Percentiles rank a stretch among this genome's conserved stretches.
These are phyloP conservation scores for Amanita phalloides DNA, from an alignment of 768 basidiomycete genomes.

Conservation along the genomic window DNA sequence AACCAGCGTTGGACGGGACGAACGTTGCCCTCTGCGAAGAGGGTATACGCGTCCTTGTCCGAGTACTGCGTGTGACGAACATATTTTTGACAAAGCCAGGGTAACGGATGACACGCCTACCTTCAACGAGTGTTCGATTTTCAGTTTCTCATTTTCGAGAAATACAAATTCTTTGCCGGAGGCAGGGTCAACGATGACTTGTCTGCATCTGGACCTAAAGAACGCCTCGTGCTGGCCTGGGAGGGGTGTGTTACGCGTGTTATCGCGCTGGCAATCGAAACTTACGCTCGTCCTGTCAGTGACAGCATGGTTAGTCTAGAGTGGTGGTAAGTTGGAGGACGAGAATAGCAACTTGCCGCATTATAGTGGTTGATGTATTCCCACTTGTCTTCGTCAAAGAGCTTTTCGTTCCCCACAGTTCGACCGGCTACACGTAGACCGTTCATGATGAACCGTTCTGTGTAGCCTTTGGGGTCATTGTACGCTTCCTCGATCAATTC, in stretches of 20 bases:
- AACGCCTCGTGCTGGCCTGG: slow-evolving; percentile 79
- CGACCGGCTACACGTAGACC: slow-evolving; percentile 62
- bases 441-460: slow-evolving; percentile 77
- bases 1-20: slow-evolving; percentile 82
- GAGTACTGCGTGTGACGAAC: slow-evolving; percentile 51
- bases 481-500: slow-evolving; percentile 76
- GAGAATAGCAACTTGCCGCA: slow-evolving; percentile 20
- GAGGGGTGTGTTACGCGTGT: background rate
- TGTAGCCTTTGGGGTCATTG: slow-evolving; percentile 69
- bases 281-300: slow-evolving; percentile 19
- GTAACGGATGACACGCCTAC: slow-evolving; percentile 23
- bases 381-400: slow-evolving; percentile 66
- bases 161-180: slow-evolving; percentile 39
- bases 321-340: background rate
- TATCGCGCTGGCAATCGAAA: background rate
- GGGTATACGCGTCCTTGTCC: slow-evolving; percentile 47
- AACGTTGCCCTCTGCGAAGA: slow-evolving; percentile 72
- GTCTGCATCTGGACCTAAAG: slow-evolving; percentile 54
- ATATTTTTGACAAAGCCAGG: background rate
- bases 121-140: slow-evolving; percentile 86
- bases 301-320: background rate
- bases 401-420: slow-evolving; percentile 50
- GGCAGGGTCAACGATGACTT: slow-evolving; percentile 43
- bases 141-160: slow-evolving; percentile 61
- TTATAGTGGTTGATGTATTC: slow-evolving; percentile 56